phyloP scores from a whole-genome alignment of 495 filamentous ascomycete genomes.

The Hypoxylon intermedium region DNA sequence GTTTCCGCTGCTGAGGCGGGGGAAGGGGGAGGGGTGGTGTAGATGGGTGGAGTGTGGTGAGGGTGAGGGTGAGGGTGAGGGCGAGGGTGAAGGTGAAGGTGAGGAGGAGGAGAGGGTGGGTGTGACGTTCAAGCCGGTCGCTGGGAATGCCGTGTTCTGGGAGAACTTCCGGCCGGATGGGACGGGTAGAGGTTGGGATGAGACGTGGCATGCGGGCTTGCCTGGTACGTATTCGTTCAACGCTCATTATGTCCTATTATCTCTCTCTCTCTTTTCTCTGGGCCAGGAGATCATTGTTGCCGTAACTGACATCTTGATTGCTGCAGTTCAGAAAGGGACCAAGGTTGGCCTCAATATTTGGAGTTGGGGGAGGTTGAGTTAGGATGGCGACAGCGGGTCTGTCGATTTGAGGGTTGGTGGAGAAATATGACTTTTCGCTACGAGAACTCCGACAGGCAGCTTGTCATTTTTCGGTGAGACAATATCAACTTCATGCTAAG shows the following conservation, averaged over 20 bases:
- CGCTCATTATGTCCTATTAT: neutral
- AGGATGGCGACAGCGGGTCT: too few species aligned
- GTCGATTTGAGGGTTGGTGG: too few species aligned
- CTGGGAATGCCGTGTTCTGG: slow-evolving; percentile 59
- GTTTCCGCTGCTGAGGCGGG: slow-evolving; percentile 47
- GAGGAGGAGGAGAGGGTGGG: slow-evolving; percentile 30
- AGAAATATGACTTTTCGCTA: too few species aligned
- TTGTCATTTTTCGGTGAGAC: too few species aligned
- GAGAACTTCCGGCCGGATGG: slow-evolving; percentile 57
- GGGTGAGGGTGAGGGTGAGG: neutral
- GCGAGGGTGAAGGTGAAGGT: neutral
- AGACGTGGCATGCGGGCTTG: slow-evolving; percentile 58
- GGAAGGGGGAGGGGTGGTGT: slow-evolving; percentile 49
- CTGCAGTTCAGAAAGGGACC: slow-evolving; percentile 45
- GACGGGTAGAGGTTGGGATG: slow-evolving; percentile 51
- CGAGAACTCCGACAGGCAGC: too few species aligned
- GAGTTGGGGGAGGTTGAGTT: slow-evolving; percentile 48
- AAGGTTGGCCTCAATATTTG: slow-evolving; percentile 59
- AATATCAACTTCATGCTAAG: too few species aligned
- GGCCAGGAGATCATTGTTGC: too few species aligned
- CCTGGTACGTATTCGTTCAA: slow-evolving; percentile 38
- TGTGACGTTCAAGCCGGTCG: slow-evolving; percentile 49
- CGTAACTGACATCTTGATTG: slow-evolving; percentile 4
- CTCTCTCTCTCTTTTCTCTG: slow-evolving; percentile 2
- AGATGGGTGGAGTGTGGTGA: slow-evolving; percentile 51